Percentiles rank a stretch among this genome's conserved stretches.
Conservation (phyloP, 768 basidiomycete genomes). For the Mycena chlorophos region DNA sequence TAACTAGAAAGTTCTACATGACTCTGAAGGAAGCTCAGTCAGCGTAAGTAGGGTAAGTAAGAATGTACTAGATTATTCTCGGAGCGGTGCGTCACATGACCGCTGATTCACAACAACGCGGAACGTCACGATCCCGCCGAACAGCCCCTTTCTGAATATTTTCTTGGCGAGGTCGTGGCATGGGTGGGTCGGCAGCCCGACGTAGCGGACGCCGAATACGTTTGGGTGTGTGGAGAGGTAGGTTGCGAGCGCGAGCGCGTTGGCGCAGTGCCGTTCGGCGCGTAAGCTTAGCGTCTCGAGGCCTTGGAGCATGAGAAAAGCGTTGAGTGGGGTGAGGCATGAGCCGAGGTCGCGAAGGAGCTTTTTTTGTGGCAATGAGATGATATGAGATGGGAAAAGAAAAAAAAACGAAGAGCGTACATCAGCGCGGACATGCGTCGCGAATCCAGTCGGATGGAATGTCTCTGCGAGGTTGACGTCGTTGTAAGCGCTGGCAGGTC, state of each 20-base stretch:
- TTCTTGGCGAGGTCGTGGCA: conserved; percentile 61
- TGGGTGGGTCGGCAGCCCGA: conserved; percentile 62
- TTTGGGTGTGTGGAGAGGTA: conserved; percentile 66
- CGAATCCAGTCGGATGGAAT: background rate
- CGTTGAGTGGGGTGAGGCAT: conserved; percentile 46
- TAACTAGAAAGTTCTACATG: too few relatives aligned
- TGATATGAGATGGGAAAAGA: background rate
- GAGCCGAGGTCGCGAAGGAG: conserved; percentile 71
- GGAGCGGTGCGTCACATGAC: too few relatives aligned
- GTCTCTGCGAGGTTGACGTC: background rate
- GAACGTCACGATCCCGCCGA: conserved; percentile 76
- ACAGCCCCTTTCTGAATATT: conserved; percentile 54
- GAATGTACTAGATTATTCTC: too few relatives aligned
- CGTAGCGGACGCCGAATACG: conserved; percentile 76
- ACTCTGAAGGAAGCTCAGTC: too few relatives aligned
- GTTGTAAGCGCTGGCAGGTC: background rate
- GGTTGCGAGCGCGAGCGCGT: conserved; percentile 51
- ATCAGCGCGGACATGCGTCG: background rate
- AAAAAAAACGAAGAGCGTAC: background rate
- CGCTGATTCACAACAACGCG: too few relatives aligned
- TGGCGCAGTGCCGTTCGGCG: conserved; percentile 56
- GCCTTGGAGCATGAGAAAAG: conserved; percentile 73
- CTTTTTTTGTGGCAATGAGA: conserved; percentile 24
- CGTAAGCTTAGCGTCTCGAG: conserved; percentile 65
- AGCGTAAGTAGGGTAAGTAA: too few relatives aligned